phyloP scores from a whole-genome alignment of 1,284 basidiomycete species.

The Tylopilus sp. region DNA sequence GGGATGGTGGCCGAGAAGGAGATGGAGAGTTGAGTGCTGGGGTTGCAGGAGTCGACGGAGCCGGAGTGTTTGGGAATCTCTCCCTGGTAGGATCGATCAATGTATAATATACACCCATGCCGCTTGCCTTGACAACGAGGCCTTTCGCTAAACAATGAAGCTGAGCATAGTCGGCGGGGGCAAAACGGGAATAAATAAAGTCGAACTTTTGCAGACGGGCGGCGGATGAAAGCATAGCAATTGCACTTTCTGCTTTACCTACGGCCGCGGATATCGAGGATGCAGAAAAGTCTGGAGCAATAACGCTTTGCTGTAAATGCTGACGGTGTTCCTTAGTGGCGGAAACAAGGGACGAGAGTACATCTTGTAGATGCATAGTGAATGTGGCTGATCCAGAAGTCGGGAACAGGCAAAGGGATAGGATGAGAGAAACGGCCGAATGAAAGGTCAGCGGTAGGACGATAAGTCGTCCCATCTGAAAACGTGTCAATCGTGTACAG shows the following conservation, averaged over 20 bases:
- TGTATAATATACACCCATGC: constrained; percentile 61
- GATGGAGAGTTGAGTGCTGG: constrained; percentile 34
- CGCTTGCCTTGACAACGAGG: constrained; percentile 58
- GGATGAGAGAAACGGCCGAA: constrained; percentile 52
- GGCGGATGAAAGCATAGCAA: constrained; percentile 53
- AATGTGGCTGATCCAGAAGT: constrained; percentile 64
- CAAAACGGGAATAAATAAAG: constrained; percentile 60
- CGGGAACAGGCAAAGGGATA: constrained; percentile 62
- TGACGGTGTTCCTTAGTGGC: constrained; percentile 48
- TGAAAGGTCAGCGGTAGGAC: constrained; percentile 63
- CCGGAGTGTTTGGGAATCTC: constrained; percentile 53
- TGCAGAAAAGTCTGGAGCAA: constrained; percentile 47
- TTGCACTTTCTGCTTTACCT: constrained; percentile 49
- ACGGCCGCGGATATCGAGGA: constrained; percentile 38
- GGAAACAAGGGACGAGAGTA: constrained; percentile 50
- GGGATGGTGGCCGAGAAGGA: constrained; percentile 27
- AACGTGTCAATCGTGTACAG: constrained; percentile 6
- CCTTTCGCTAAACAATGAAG: constrained; percentile 52
- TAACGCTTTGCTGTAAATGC: constrained; percentile 45
- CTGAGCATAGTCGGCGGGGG: constrained; percentile 54
- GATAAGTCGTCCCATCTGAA: constrained; percentile 48
- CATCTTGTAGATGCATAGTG: constrained; percentile 48
- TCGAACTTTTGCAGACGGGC: constrained; percentile 60
- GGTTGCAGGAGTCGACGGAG: constrained; percentile 40
- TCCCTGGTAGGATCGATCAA: constrained; percentile 62